Evolutionary conservation across 176 grass and related monocot species (phyloP), one percentile per base, ranked within the genome.

Genomic region (Raddia guianensis): DNA sequence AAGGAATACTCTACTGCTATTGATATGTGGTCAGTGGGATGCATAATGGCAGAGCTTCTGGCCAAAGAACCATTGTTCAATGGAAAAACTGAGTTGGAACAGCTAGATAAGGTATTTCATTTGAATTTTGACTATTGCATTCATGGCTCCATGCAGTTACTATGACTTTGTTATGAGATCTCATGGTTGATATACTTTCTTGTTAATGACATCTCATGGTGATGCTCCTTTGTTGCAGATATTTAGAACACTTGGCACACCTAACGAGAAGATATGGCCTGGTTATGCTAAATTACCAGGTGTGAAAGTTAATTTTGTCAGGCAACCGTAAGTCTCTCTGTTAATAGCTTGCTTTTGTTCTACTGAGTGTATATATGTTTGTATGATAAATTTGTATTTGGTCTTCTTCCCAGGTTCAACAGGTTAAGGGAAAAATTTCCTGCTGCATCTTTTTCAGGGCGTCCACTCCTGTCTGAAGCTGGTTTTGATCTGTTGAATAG

Each of bases 1-100:
- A 99, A 93, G 81, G 96, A 99, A 73, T 99, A 99, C 64, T 99
- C 96, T 55, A 99, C 96, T n/a, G 93, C 96, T 66, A 99, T 99
- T 72, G 96, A 99, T 91, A 99, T 99, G 93, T 99, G 96, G 96
- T 99, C 96, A 2, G 77, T 99, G 18, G 96, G 96, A 10, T 99
- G 96, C 70, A 95, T 99, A 88, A 99, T 99, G 96, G 96, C 96
- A 61, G 96, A 99, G 77, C 87, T 99, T 89, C 83, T 99, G 18
- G 92, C 93, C 40, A 99, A 99, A 82, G 96, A 99, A 86, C 96
- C 96, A 77, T 63, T 99, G 54, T 99, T 99, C 72, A 95, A 91
- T 63, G 96, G 96, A 13, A 89, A 90, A 86, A 91, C 88, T 32
- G 96, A 99, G 82, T 87, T 91, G 48, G 96, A 99, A 73, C 96